Percentiles rank a stretch among this genome's conserved stretches.
Conservation (phyloP, 2,329 filamentous ascomycete species). For the Davidsoniella neocaledoniae region DNA sequence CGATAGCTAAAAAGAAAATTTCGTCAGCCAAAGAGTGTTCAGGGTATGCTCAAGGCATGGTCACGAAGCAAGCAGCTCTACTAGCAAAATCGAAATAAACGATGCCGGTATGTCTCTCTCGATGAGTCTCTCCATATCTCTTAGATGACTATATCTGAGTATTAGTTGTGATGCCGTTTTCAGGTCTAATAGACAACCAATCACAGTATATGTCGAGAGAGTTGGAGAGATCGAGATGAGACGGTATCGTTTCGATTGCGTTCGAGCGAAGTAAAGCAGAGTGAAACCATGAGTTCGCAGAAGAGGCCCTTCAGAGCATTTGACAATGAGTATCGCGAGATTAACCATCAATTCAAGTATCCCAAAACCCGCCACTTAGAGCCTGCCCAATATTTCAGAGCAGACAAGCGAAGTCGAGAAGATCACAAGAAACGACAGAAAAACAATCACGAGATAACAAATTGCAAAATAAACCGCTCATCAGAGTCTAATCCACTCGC, state of each 20-base stretch:
- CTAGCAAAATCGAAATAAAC: conserved; percentile 1
- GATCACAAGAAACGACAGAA: background rate
- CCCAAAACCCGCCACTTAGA: background rate
- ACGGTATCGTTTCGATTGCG: conserved; percentile 2
- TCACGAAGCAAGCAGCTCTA: conserved; percentile 16
- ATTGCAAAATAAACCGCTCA: background rate
- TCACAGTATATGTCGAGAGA: conserved; percentile 14
- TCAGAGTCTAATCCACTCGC: conserved; percentile 28
- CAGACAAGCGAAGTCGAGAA: background rate
- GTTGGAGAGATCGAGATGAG: background rate
- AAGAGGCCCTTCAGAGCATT: conserved; percentile 4
- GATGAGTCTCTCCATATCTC: no score
- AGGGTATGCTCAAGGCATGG: conserved; percentile 41
- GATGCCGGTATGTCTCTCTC: background rate
- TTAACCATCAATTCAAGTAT: background rate
- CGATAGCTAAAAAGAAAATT: conserved; percentile 42
- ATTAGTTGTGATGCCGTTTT: no score
- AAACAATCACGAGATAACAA: background rate
- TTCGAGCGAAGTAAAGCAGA: conserved; percentile 1
- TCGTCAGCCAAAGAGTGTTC: conserved; percentile 14
- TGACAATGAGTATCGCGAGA: background rate
- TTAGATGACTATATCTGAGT: no score
- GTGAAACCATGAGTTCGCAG: conserved; percentile 13
- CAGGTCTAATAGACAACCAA: conserved; percentile 3
- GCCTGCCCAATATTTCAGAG: background rate